A percentile compares a stretch with the other conserved stretches of the same genome.
These are phyloP conservation scores for Solanum rostratum DNA, from an alignment of 257 asterid species.

Conservation along the genomic window DNA sequence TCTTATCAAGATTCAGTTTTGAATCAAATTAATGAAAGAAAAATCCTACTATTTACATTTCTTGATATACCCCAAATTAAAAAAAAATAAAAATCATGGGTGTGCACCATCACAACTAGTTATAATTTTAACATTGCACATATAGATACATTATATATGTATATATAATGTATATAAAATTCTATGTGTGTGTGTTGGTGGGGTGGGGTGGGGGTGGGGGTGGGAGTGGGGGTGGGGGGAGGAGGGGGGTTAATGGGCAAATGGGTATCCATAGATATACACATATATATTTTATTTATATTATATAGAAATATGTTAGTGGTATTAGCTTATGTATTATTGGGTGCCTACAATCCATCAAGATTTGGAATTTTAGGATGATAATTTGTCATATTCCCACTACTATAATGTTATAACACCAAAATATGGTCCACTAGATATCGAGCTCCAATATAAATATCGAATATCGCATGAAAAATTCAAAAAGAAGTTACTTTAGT, in stretches of 20 bases:
- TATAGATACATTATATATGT: background rate
- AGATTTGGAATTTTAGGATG: background rate
- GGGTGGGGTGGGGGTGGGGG: background rate
- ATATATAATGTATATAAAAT: background rate
- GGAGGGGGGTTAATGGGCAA: background rate
- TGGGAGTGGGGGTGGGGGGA: background rate
- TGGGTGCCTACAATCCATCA: slow-evolving; percentile 17
- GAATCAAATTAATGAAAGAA: slow-evolving; percentile 14
- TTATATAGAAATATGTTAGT: slow-evolving; percentile 2
- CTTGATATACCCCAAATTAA: background rate
- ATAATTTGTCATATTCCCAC: slow-evolving; percentile 34
- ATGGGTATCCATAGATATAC: background rate
- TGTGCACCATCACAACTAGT: background rate
- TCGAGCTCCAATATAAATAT: too few species aligned
- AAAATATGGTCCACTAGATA: too few species aligned
- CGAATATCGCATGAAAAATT: too few species aligned
- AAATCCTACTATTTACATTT: background rate
- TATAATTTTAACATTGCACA: background rate
- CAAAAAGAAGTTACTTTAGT: too few species aligned
- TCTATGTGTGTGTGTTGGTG: background rate
- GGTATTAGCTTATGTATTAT: slow-evolving; percentile 9
- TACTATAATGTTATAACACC: background rate
- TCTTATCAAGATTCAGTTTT: slow-evolving; percentile 24
- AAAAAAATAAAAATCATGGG: background rate
- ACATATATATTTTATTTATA: too few species aligned